Percentiles rank a stretch among this genome's conserved stretches.
These are phyloP conservation scores for Cyberlindnera mycetangii DNA, from an alignment of 805 yeast genomes.

Conservation along the genomic window DNA sequence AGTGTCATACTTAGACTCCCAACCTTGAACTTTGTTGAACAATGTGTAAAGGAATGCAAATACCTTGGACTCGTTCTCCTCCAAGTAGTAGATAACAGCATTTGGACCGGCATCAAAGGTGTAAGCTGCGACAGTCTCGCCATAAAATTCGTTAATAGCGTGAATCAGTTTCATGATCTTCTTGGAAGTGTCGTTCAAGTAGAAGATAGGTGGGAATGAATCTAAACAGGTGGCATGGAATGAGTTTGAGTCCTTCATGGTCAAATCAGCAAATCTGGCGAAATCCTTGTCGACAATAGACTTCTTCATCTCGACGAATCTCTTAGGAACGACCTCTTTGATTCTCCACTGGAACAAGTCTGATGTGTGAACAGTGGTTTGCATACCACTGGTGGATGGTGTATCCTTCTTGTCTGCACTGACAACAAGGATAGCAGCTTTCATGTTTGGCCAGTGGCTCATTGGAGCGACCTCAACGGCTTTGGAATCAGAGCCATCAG, in stretches of 20 bases:
- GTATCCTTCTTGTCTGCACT: conserved; percentile 93
- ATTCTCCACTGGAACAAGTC: conserved; percentile 82
- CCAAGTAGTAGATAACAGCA: conserved; percentile 89
- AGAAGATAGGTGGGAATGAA: conserved; percentile 92
- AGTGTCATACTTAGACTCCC: conserved; percentile 47
- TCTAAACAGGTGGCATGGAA: conserved; percentile 98
- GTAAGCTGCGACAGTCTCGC: conserved; percentile 79
- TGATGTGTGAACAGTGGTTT: conserved; percentile 85
- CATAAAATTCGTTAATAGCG: conserved; percentile 58
- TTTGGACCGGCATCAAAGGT: conserved; percentile 99
- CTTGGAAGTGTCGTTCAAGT: conserved; percentile 87
- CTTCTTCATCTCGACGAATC: conserved; percentile 79
- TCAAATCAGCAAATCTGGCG: conserved; percentile 76
- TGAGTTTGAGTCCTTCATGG: conserved; percentile 95
- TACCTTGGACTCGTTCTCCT: conserved; percentile 67
- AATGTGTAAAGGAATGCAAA: conserved; percentile 65
- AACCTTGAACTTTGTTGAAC: conserved; percentile 62
- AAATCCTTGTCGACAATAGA: conserved; percentile 77
- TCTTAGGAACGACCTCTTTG: conserved; percentile 76
- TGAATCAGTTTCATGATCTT: conserved; percentile 77
- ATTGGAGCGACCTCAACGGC: conserved; percentile 90
- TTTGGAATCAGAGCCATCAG: conserved; percentile 86
- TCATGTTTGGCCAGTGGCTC: conserved; percentile 88
- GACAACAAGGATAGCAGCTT: conserved; percentile 89
- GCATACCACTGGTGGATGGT: conserved; percentile 96